phyloP scores from a whole-genome alignment of 352 stramenopile species.

The Globisporangium camurandrum region DNA sequence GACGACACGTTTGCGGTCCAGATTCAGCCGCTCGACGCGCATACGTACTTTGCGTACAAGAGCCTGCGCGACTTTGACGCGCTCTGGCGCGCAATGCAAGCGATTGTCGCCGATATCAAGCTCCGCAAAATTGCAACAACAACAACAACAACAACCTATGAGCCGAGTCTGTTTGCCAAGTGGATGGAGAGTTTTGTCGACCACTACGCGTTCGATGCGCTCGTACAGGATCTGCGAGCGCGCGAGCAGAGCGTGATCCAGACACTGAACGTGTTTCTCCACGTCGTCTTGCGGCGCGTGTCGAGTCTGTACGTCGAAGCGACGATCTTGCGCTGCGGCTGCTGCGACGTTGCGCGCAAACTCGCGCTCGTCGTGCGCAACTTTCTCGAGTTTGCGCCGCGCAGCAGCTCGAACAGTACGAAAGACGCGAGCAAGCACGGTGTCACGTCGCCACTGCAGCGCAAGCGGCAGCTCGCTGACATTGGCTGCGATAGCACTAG shows the following conservation, averaged over 20 bases:
- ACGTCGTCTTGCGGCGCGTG: conserved; percentile 59
- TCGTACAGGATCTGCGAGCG: conserved; percentile 43
- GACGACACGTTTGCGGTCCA: conserved; percentile 73
- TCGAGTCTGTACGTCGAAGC: conserved; percentile 50
- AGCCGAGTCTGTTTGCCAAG: conserved; percentile 47
- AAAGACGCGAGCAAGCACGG: too few relatives aligned
- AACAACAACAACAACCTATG: conserved; percentile 16
- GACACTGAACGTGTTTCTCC: conserved; percentile 65
- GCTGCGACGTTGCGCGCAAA: conserved; percentile 38
- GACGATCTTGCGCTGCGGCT: conserved; percentile 42
- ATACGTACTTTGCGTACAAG: conserved; percentile 79
- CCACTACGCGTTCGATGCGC: conserved; percentile 62
- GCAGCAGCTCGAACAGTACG: conserved; percentile 2
- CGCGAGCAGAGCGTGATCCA: conserved; percentile 70
- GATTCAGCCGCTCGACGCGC: conserved; percentile 29
- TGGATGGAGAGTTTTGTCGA: conserved; percentile 73
- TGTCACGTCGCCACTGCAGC: conserved; percentile 9
- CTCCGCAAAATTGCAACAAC: conserved; percentile 18
- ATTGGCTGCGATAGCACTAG: conserved; percentile 22
- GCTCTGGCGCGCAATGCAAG: conserved; percentile 54
- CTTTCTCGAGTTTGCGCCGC: conserved; percentile 46
- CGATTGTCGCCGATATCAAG: conserved; percentile 47
- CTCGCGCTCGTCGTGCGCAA: conserved; percentile 55
- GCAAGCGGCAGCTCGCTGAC: conserved; percentile 54
- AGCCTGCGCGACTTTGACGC: conserved; percentile 65